Evolutionary conservation across 75 land plant species (phyloP), one percentile per base, ranked within the genome.

Genomic region (Selaginella tamariscina): DNA sequence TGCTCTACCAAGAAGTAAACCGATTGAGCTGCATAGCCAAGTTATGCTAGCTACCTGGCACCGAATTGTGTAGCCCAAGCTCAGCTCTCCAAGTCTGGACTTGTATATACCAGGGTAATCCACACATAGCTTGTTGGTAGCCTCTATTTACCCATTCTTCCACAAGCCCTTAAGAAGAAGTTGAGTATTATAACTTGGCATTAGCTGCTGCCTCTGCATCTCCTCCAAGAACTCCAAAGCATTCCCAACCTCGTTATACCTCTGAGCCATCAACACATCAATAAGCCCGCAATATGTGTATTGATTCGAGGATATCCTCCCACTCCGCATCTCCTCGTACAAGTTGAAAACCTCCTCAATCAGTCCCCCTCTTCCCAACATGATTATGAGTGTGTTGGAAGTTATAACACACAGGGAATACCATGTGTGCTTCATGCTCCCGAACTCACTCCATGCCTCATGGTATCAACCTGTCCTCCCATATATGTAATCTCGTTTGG

Each of bases 191-290:
- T 5, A 39, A 15, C 49, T 39, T 5, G 49, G 49, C 5, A 5
- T 5, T 5, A 39, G 15, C 11, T 39, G 49, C 11, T 5, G 49
- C 11, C 49, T 5, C 49, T 59, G 8, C 62, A 59, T 59, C 62
- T 59, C 62, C 18, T 59, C 62, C 26, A 59, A n/a, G 26, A 23
- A 59, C 62, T 59, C 26, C 18, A 59, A 21, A 23, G 62, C 62
- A n/a, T 59, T 5, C 21, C 23, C 62, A 2, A 59, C 26, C 23
- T 59, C n/a, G 62, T 59, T 59, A 8, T 23, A 21, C 26, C 26
- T 59, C 8, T n/a, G n/a, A n/a, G n/a, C n/a, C 8, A n/a, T 59
- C 9, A 59, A 21, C 21, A 21, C 62, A 9, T 59, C 62, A 21
- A 59, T 59, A 2, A 59, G 23, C n/a, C 62, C 62, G 23, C 27